Percentiles rank a stretch among this genome's conserved stretches.
These are phyloP conservation scores for Bombardia bombarda DNA, from an alignment of 495 filamentous ascomycete genomes.

Conservation along the genomic window DNA sequence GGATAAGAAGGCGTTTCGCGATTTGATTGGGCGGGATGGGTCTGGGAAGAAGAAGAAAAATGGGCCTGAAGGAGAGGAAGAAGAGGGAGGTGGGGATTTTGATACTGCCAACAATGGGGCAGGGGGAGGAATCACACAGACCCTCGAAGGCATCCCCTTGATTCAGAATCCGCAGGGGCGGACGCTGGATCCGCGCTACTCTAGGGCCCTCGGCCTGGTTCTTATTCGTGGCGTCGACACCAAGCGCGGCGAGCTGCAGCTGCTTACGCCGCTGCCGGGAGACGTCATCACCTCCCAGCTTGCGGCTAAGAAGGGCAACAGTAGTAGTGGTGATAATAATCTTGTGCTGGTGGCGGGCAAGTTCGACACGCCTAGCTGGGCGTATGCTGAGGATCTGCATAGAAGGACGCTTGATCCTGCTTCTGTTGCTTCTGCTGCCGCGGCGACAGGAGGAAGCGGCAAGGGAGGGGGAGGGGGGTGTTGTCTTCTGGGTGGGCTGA, in stretches of 20 bases:
- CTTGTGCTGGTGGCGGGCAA: constrained; percentile 50
- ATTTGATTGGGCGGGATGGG: not conserved
- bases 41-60: constrained; percentile 1
- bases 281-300: constrained; percentile 21
- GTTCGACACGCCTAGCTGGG: constrained; percentile 52
- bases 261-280: constrained; percentile 41
- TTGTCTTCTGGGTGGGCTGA: too few relatives aligned
- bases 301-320: not conserved
- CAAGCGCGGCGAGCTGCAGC: constrained; percentile 34
- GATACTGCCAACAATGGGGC: too few relatives aligned
- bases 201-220: constrained; percentile 40
- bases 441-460: not conserved
- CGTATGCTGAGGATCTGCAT: constrained; percentile 45
- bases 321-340: constrained; percentile 24
- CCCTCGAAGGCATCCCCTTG: constrained; percentile 28
- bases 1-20: constrained; percentile 22
- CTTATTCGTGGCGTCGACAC: constrained; percentile 49
- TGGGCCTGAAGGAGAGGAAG: constrained; percentile 11
- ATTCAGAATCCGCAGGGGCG: constrained; percentile 30
- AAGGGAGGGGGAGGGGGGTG: not conserved
- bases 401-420: constrained; percentile 2
- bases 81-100: too few relatives aligned
- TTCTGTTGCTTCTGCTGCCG: not conserved
- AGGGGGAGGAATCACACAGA: not conserved
- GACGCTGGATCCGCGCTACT: constrained; percentile 37